Conservation (phyloP, 768 basidiomycete genomes). For the Boletus pseudo-olivaceus region DNA sequence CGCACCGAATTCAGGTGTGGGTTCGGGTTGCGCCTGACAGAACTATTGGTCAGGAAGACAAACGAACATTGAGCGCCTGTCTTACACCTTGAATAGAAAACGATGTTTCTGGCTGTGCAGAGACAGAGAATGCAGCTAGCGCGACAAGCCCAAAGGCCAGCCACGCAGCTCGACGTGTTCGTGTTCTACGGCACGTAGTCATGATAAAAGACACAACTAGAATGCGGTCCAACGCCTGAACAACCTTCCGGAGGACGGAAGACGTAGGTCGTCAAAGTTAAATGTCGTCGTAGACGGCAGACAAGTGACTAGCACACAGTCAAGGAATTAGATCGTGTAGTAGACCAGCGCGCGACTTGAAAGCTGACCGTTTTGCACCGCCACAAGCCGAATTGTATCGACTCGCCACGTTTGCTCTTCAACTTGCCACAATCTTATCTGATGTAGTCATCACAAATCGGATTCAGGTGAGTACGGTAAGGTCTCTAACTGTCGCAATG, state of each 20-base stretch:
- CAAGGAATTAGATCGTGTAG: neutral
- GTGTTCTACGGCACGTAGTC: conserved; percentile 18
- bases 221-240: neutral
- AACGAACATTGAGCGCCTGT: neutral
- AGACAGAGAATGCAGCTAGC: conserved; percentile 43
- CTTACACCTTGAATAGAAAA: conserved; percentile 20
- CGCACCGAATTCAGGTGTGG: conserved; percentile 1
- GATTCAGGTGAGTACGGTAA: neutral
- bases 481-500: neutral
- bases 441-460: neutral
- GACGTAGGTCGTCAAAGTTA: neutral
- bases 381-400: conserved; percentile 6
- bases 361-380: conserved; percentile 5
- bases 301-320: neutral
- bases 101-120: conserved; percentile 34
- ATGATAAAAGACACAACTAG: conserved; percentile 7
- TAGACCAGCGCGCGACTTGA: neutral
- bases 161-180: conserved; percentile 49
- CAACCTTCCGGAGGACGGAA: neutral
- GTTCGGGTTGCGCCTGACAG: conserved; percentile 15
- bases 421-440: conserved; percentile 3
- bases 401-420: conserved; percentile 14
- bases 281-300: neutral
- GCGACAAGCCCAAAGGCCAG: conserved; percentile 58
- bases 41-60: neutral